Conservation (phyloP, 1,284 basidiomycete species). For the Malassezia furfur region DNA sequence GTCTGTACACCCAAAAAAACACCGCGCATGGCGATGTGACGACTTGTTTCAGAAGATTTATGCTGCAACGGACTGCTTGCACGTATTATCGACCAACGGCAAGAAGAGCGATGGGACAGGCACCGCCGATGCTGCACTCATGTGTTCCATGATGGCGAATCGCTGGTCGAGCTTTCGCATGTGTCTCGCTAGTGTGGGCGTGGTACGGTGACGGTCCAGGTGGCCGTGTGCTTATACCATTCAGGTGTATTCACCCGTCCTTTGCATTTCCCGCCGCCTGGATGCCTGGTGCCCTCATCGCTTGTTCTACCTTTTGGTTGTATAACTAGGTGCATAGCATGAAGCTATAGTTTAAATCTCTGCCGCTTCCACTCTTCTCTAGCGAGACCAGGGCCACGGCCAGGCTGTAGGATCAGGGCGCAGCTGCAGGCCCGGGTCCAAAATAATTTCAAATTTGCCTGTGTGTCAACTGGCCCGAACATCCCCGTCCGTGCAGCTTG, state of each 20-base stretch:
- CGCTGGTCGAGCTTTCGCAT: not conserved
- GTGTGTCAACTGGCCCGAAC: not conserved
- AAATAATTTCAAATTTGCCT: not conserved
- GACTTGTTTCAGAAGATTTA: constrained; percentile 7
- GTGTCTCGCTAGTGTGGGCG: not conserved
- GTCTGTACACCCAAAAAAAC: constrained; percentile 16
- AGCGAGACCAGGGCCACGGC: too few species aligned
- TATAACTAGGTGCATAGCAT: constrained; percentile 11
- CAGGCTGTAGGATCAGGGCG: not conserved
- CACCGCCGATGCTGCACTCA: not conserved
- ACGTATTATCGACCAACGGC: not conserved
- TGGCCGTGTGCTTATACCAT: constrained; percentile 11
- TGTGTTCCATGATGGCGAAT: not conserved
- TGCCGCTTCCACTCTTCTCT: too few species aligned
- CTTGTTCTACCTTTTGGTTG: not conserved
- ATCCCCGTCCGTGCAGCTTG: not conserved
- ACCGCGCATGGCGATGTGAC: constrained; percentile 14
- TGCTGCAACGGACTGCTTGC: not conserved
- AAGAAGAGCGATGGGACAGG: not conserved
- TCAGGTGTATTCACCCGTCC: constrained; percentile 4
- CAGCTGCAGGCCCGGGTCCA: not conserved
- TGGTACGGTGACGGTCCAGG: constrained; percentile 1
- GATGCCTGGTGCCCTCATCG: not conserved
- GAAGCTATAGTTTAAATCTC: not conserved
- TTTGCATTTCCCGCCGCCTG: not conserved